phyloP scores from a whole-genome alignment of 208 protist species.

The Leishmania gerbilli region DNA sequence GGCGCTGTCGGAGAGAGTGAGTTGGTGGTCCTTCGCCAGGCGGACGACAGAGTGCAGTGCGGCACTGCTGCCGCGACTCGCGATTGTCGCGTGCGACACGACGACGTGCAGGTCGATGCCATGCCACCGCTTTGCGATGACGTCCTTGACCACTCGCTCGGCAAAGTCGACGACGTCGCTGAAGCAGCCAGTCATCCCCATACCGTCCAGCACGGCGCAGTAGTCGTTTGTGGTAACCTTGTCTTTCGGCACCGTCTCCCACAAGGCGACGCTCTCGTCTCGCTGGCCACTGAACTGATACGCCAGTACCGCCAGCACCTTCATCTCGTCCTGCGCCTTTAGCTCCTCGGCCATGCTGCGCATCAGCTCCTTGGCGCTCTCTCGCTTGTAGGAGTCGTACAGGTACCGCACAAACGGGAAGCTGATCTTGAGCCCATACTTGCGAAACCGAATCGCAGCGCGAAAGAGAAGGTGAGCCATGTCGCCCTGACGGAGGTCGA shows the following conservation, averaged over 20 bases:
- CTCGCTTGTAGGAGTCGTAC: conserved; percentile 82
- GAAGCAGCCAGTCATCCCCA: conserved; percentile 61
- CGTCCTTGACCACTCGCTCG: conserved; percentile 5
- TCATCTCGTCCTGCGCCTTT: conserved; percentile 46
- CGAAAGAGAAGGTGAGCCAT: conserved; percentile 93
- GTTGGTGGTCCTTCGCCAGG: conserved; percentile 27
- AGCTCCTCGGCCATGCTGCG: conserved; percentile 85
- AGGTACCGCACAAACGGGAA: conserved; percentile 74
- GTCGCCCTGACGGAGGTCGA: conserved; percentile 86
- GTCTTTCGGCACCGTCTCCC: conserved; percentile 51
- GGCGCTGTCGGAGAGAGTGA: conserved; percentile 59
- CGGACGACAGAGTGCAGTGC: conserved; percentile 40
- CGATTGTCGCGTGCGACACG: conserved; percentile 52
- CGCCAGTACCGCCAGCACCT: conserved; percentile 68
- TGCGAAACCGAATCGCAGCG: conserved; percentile 86
- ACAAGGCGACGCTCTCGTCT: conserved; percentile 42
- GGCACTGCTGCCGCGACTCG: conserved; percentile 45
- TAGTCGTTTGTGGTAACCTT: conserved; percentile 55
- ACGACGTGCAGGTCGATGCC: conserved; percentile 45
- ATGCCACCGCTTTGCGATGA: conserved; percentile 1
- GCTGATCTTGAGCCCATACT: conserved; percentile 73
- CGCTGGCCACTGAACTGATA: conserved; percentile 66
- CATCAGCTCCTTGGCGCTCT: conserved; percentile 86
- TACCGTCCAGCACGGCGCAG: conserved; percentile 70
- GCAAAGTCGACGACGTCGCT: conserved; percentile 46